phyloP scores from a whole-genome alignment of 306 rosid species.

The Nissolia schottii region DNA sequence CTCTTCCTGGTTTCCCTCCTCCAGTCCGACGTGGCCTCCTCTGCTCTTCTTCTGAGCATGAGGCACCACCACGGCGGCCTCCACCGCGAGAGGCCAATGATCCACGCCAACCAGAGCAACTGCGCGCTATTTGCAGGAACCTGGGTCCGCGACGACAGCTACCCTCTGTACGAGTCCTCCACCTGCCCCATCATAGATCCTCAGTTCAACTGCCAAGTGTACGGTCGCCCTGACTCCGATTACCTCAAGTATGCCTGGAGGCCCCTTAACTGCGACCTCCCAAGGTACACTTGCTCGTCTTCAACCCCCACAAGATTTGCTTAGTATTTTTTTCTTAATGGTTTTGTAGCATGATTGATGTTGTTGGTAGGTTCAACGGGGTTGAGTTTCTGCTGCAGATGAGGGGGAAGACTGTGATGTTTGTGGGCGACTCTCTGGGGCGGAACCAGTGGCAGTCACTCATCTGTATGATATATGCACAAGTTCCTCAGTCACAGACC shows the following conservation, averaged over 20 bases:
- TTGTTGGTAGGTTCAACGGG: slow-evolving; percentile 82
- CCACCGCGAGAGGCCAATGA: slow-evolving; percentile 53
- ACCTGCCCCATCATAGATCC: slow-evolving; percentile 82
- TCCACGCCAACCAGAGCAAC: slow-evolving; percentile 64
- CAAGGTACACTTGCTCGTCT: too few relatives aligned
- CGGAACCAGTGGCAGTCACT: slow-evolving; percentile 91
- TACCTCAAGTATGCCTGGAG: slow-evolving; percentile 87
- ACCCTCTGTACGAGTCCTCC: slow-evolving; percentile 71
- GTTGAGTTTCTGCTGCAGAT: slow-evolving; percentile 62
- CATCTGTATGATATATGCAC: slow-evolving; percentile 64
- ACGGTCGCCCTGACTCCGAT: slow-evolving; percentile 85
- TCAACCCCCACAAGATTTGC: too few relatives aligned
- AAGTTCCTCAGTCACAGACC: slow-evolving; percentile 61
- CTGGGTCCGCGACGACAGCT: slow-evolving; percentile 78
- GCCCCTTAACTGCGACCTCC: slow-evolving; percentile 92
- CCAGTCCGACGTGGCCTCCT: slow-evolving; percentile 34
- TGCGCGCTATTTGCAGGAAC: slow-evolving; percentile 82
- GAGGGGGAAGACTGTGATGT: slow-evolving; percentile 83
- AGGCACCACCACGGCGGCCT: slow-evolving; percentile 47
- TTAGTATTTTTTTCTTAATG: too few relatives aligned
- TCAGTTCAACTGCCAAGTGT: slow-evolving; percentile 83
- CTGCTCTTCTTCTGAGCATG: slow-evolving; percentile 56
- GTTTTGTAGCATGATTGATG: slow-evolving; percentile 41
- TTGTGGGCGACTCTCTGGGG: slow-evolving; percentile 92
- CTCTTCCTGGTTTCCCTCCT: slow-evolving; percentile 33